Percentiles rank a stretch among this genome's conserved stretches.
Conservation (phyloP, 305 asterid genomes). For the Euphrasia arctica region DNA sequence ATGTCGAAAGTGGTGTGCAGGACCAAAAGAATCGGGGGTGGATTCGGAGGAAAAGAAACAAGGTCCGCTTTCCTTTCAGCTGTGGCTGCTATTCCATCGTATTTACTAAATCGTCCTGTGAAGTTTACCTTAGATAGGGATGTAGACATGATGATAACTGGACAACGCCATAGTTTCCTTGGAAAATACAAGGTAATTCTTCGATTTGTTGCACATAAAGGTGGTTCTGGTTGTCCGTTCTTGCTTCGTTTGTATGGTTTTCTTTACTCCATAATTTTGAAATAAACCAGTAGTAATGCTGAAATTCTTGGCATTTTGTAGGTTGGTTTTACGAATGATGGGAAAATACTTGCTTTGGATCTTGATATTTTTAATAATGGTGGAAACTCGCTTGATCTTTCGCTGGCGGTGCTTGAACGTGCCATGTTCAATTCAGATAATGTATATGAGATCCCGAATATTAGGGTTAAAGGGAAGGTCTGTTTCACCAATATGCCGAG, state of each 20-base stretch:
- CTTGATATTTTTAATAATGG: conserved; percentile 83
- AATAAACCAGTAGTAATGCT: conserved; percentile 12
- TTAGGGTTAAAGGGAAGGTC: conserved; percentile 69
- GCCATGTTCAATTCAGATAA: conserved; percentile 93
- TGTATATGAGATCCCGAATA: conserved; percentile 91
- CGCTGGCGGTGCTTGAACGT: conserved; percentile 90
- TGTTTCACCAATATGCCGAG: conserved; percentile 92
- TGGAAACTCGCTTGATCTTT: conserved; percentile 91
- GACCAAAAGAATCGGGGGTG: conserved; percentile 97
- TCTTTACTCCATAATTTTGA: conserved; percentile 7
- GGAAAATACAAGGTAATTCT: conserved; percentile 80
- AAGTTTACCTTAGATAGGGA: conserved; percentile 85
- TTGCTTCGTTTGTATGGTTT: not conserved
- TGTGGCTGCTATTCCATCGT: conserved; percentile 78
- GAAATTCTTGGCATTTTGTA: conserved; percentile 28
- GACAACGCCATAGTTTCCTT: conserved; percentile 93
- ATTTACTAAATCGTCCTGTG: conserved; percentile 79
- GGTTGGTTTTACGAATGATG: conserved; percentile 86
- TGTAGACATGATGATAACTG: conserved; percentile 85
- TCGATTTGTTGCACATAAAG: conserved; percentile 10
- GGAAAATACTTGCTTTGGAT: conserved; percentile 85
- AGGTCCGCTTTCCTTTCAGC: conserved; percentile 83
- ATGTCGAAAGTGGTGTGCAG: conserved; percentile 98
- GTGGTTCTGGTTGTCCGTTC: not conserved
- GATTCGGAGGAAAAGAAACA: conserved; percentile 98